Evolutionary conservation across 441 rosid species (phyloP).

Genomic region (Aquilaria agallochum): DNA sequence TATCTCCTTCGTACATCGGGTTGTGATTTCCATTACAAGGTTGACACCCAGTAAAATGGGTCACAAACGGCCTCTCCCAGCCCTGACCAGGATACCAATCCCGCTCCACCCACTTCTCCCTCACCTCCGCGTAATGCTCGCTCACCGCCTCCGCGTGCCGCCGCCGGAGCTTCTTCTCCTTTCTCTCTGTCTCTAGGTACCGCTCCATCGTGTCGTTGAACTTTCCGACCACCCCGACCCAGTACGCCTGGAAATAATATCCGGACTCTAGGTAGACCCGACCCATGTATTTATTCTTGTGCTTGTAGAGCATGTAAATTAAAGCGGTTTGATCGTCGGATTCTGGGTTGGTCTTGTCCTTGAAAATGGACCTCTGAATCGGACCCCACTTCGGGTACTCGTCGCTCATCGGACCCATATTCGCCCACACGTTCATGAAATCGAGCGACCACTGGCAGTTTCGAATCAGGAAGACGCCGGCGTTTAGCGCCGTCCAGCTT

Average conservation of each 20-base stretch:
- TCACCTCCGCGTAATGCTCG: constrained; percentile 44
- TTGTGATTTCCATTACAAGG: constrained; percentile 73
- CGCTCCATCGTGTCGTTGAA: constrained; percentile 45
- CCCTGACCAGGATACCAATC: constrained; percentile 45
- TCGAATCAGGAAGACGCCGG: constrained; percentile 60
- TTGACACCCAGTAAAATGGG: constrained; percentile 88
- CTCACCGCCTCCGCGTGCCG: constrained; percentile 84
- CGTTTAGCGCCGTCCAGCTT: constrained; percentile 75
- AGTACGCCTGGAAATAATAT: constrained; percentile 70
- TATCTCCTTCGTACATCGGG: constrained; percentile 46
- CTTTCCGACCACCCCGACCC: constrained; percentile 48
- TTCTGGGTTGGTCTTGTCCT: constrained; percentile 57
- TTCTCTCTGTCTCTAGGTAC: constrained; percentile 46
- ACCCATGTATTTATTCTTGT: constrained; percentile 36
- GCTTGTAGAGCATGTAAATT: constrained; percentile 45
- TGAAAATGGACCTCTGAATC: constrained; percentile 48
- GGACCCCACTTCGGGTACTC: constrained; percentile 66
- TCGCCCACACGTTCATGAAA: constrained; percentile 57
- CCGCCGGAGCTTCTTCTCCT: constrained; percentile 38
- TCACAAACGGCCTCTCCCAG: constrained; percentile 65
- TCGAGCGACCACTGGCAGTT: constrained; percentile 92
- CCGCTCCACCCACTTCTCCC: constrained; percentile 44
- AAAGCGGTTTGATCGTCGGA: constrained; percentile 81
- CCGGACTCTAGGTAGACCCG: constrained; percentile 64
- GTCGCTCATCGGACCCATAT: constrained; percentile 48